Percentiles rank a stretch among this genome's conserved stretches.
phyloP scores from a whole-genome alignment of 257 asterid genomes.

The Fraxinus americana region DNA sequence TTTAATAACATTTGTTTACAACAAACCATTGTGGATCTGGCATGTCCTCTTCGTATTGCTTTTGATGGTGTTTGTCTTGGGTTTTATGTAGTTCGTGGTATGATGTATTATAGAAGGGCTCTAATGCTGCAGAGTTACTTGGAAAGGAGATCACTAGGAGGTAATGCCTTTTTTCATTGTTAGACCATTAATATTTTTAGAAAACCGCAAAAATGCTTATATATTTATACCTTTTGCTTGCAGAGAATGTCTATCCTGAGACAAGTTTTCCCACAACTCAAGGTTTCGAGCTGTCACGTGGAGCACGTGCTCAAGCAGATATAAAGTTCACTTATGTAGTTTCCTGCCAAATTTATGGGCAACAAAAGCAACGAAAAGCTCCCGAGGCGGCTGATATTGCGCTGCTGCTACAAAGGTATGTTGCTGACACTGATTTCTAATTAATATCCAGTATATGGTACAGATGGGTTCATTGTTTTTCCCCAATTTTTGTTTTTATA shows the following conservation, averaged over 20 bases:
- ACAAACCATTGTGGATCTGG: not conserved
- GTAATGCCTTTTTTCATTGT: constrained; percentile 37
- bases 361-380: constrained; percentile 88
- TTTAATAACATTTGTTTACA: not conserved
- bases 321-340: constrained; percentile 88
- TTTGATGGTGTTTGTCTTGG: constrained; percentile 22
- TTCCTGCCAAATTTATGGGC: constrained; percentile 99
- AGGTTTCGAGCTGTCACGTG: constrained; percentile 85
- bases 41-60: not conserved
- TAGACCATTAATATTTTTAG: constrained; percentile 11
- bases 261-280: constrained; percentile 53
- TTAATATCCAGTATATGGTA: not conserved
- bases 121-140: constrained; percentile 90
- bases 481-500: not conserved
- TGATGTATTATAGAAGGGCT: constrained; percentile 99
- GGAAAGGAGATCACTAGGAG: constrained; percentile 83
- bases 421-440: constrained; percentile 12
- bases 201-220: constrained; percentile 24
- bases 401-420: constrained; percentile 82
- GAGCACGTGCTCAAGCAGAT: constrained; percentile 97
- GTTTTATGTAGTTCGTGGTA: constrained; percentile 80
- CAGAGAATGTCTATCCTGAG: constrained; percentile 60
- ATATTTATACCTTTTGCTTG: constrained; percentile 28
- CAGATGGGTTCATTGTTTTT: not conserved
- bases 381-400: constrained; percentile 98